Evolutionary conservation across 352 stramenopile genomes (phyloP).

Genomic region (Lagenidium sp.): DNA sequence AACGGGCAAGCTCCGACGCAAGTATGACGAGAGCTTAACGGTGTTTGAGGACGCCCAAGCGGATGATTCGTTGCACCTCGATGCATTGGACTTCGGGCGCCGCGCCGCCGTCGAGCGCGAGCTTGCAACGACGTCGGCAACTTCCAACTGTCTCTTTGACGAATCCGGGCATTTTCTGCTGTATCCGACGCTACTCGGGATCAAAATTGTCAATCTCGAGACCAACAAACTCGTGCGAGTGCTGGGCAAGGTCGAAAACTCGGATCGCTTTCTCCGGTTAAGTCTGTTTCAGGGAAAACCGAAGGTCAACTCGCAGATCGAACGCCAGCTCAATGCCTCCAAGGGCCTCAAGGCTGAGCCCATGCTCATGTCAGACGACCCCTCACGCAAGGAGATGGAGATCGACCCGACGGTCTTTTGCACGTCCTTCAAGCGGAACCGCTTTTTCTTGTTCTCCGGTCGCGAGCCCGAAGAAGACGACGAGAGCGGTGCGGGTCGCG

Average conservation of each 20-base stretch:
- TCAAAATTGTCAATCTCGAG: constrained; percentile 96
- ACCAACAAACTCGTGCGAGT: constrained; percentile 90
- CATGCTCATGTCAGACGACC: constrained; percentile 58
- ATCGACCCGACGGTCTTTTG: constrained; percentile 85
- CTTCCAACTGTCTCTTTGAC: constrained; percentile 93
- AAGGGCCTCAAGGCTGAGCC: constrained; percentile 40
- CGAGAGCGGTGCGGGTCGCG: constrained; percentile 42
- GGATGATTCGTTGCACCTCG: constrained; percentile 61
- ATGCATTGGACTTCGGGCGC: constrained; percentile 84
- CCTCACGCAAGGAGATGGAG: constrained; percentile 16
- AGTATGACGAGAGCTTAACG: constrained; percentile 83
- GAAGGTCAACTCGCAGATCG: constrained; percentile 95
- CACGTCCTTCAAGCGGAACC: constrained; percentile 85
- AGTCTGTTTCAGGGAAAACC: constrained; percentile 93
- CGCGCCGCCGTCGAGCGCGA: constrained; percentile 82
- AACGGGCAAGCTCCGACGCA: constrained; percentile 82
- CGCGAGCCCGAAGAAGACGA: constrained; percentile 88
- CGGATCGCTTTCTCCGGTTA: constrained; percentile 92
- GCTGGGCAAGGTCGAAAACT: constrained; percentile 93
- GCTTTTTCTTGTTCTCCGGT: constrained; percentile 97
- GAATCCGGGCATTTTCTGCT: constrained; percentile 94
- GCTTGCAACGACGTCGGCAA: constrained; percentile 32
- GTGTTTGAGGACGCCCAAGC: constrained; percentile 87
- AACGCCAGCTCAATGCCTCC: constrained; percentile 57
- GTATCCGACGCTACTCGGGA: constrained; percentile 92